Evolutionary conservation across 2,329 filamentous ascomycete species (phyloP).

Genomic region (Talaromyces marneffei): DNA sequence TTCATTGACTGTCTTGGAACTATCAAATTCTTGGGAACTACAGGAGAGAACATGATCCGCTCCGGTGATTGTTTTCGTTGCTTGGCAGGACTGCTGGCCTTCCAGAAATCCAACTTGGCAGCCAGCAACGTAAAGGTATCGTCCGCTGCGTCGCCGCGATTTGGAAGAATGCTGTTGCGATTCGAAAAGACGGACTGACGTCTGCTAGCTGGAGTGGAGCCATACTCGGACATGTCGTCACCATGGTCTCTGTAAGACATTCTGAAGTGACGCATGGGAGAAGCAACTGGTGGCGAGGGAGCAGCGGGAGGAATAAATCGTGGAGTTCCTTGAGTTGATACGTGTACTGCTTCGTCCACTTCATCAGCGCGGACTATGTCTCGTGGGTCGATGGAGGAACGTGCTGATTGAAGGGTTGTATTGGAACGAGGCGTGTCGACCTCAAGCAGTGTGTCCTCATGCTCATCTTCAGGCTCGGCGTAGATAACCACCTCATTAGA

Average conservation of each 20-base stretch:
- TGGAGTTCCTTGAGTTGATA: not conserved
- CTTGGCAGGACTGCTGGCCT: conserved; percentile 52
- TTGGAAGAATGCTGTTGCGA: conserved; percentile 11
- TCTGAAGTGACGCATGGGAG: conserved; percentile 6
- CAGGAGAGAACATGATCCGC: conserved; percentile 23
- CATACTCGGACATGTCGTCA: conserved; percentile 25
- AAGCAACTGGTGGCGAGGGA: conserved; percentile 19
- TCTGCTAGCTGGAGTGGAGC: conserved; percentile 17
- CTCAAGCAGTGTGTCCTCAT: not conserved
- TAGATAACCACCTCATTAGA: not conserved
- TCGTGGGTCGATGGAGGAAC: conserved; percentile 1
- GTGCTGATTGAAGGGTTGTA: not conserved
- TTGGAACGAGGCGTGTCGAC: not conserved
- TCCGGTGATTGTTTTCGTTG: conserved; percentile 22
- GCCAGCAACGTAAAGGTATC: conserved; percentile 61
- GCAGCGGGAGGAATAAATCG: conserved; percentile 16
- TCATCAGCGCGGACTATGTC: conserved; percentile 3
- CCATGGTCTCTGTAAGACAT: conserved; percentile 18
- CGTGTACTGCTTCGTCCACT: not conserved
- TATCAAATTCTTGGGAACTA: conserved; percentile 7
- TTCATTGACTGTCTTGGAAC: not conserved
- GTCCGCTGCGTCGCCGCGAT: conserved; percentile 17
- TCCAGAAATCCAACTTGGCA: conserved; percentile 58
- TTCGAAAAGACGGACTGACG: conserved; percentile 9
- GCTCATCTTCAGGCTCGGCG: not conserved